Conservation (phyloP, 257 asterid species). For the Penstemon davidsonii region DNA sequence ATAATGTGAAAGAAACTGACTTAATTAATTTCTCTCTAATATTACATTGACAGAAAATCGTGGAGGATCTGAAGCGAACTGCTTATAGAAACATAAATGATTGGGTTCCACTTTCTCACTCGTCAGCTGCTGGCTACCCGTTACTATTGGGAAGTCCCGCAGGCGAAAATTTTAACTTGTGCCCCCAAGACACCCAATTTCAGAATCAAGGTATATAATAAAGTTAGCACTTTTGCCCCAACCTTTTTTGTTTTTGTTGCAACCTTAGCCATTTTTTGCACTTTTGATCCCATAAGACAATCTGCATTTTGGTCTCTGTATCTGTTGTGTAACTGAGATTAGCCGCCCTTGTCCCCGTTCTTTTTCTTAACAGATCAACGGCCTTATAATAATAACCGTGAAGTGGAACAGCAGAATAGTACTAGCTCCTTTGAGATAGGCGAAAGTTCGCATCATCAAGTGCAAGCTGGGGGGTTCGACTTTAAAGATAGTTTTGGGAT, state of each 20-base stretch:
- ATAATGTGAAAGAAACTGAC: too few relatives aligned
- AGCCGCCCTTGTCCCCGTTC: too few relatives aligned
- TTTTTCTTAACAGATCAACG: too few relatives aligned
- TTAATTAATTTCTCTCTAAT: too few relatives aligned
- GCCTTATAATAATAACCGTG: too few relatives aligned
- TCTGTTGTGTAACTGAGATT: too few relatives aligned
- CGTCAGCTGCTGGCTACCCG: conserved; percentile 18
- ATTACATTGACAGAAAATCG: conserved; percentile 36
- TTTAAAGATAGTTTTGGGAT: conserved; percentile 40
- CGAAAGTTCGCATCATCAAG: conserved; percentile 40
- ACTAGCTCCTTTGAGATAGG: conserved; percentile 40
- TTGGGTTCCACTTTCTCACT: conserved; percentile 35
- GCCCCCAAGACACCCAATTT: conserved; percentile 38
- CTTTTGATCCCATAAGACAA: too few relatives aligned
- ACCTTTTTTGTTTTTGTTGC: not conserved
- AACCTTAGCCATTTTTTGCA: conserved; percentile 11
- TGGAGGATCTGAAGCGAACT: conserved; percentile 37
- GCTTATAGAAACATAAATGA: conserved; percentile 34
- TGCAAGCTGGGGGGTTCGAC: conserved; percentile 37
- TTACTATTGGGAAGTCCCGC: conserved; percentile 20
- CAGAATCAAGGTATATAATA: conserved; percentile 49
- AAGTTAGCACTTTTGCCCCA: not conserved
- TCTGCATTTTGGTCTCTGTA: too few relatives aligned
- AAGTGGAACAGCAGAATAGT: conserved; percentile 17
- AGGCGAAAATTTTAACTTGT: conserved; percentile 4